Conservation (phyloP, 768 basidiomycete species). For the Epithele typhae region DNA sequence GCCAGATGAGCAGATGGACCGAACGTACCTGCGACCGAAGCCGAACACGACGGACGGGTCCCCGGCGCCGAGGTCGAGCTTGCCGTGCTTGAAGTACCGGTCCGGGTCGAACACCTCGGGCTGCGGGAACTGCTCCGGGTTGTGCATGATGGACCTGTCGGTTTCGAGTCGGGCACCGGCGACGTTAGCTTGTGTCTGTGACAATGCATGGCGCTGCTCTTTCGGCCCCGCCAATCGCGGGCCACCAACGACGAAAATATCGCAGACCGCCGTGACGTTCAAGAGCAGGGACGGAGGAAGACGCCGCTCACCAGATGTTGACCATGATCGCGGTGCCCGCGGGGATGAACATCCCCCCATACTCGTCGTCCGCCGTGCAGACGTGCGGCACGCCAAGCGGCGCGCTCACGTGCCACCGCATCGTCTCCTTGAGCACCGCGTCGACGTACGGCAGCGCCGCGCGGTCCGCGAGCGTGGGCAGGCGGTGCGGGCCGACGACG, state of each 20-base stretch:
- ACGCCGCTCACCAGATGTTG: constrained; percentile 10
- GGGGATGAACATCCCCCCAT: constrained; percentile 23
- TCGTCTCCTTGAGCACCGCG: constrained; percentile 20
- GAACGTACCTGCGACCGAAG: constrained; percentile 12
- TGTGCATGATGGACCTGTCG: constrained; percentile 46
- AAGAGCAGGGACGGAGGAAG: neutral
- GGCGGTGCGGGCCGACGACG: constrained; percentile 16
- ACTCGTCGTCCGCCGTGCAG: constrained; percentile 21
- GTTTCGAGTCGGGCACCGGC: too few relatives aligned
- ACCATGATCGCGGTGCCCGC: constrained; percentile 18
- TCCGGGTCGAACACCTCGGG: constrained; percentile 46
- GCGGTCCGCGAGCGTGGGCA: constrained; percentile 22
- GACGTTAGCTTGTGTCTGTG: too few relatives aligned
- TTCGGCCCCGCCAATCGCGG: too few relatives aligned
- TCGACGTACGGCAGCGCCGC: constrained; percentile 20
- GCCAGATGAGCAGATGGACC: neutral
- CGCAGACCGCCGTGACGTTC: too few relatives aligned
- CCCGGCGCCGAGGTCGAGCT: neutral
- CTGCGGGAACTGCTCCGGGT: constrained; percentile 40
- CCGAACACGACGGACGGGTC: constrained; percentile 20
- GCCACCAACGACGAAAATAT: too few relatives aligned
- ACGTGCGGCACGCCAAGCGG: constrained; percentile 23
- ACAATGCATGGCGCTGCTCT: too few relatives aligned
- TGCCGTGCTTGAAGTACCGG: constrained; percentile 33
- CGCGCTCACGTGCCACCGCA: constrained; percentile 30